Conservation (phyloP, 345 rosid genomes). For the Eucalyptus microcorys region DNA sequence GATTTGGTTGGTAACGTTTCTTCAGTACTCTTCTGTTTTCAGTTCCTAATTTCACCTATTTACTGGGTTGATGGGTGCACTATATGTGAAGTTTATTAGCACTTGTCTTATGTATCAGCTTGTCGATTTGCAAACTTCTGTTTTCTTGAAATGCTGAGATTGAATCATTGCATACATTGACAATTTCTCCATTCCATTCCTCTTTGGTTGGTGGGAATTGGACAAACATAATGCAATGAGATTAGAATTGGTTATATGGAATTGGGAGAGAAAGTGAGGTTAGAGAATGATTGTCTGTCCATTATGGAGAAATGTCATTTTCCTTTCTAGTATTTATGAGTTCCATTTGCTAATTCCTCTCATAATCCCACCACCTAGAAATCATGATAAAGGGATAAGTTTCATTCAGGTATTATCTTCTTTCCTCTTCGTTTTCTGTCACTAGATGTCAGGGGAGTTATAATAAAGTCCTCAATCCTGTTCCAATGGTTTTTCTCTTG, state of each 20-base stretch:
- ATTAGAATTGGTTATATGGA: not conserved
- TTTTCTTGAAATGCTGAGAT: not conserved
- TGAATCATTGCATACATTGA: not conserved
- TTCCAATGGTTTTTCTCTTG: not conserved
- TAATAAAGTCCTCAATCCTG: not conserved
- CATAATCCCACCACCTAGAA: not conserved
- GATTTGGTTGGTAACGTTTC: not conserved
- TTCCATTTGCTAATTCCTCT: not conserved
- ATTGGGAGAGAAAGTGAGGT: not conserved
- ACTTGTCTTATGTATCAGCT: not conserved
- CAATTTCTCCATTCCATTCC: not conserved
- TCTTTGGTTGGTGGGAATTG: not conserved
- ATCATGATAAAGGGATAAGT: not conserved
- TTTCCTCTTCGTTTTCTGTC: not conserved
- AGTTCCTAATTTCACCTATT: not conserved
- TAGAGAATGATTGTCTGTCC: not conserved
- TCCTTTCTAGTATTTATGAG: not conserved
- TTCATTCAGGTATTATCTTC: not conserved
- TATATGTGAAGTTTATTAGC: not conserved
- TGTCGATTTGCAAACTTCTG: not conserved
- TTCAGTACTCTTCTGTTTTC: not conserved
- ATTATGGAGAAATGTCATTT: not conserved
- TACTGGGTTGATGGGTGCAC: not conserved
- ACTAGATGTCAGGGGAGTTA: not conserved
- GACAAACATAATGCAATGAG: not conserved